phyloP scores from a whole-genome alignment of 108 stramenopile genomes.

The Skeletonema grethae region DNA sequence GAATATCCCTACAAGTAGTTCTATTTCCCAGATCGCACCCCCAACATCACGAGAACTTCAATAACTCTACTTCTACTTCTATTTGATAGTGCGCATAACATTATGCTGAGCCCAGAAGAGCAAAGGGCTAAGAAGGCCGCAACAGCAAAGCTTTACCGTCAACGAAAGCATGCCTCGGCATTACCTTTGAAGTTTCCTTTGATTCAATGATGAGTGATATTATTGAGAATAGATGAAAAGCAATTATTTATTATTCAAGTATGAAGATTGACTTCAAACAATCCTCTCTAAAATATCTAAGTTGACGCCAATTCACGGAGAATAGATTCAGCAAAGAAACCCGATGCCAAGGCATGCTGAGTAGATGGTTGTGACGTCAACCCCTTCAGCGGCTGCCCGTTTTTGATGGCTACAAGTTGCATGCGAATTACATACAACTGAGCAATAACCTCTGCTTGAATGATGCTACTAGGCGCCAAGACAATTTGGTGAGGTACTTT shows the following conservation, averaged over 20 bases:
- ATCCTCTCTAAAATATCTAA: constrained; percentile 20
- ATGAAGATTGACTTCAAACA: not conserved
- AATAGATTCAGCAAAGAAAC: constrained; percentile 16
- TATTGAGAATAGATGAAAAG: too few relatives aligned
- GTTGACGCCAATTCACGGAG: constrained; percentile 27
- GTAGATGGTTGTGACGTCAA: constrained; percentile 14
- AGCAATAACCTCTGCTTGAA: constrained; percentile 18
- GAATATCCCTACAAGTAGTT: too few relatives aligned
- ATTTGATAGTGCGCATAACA: too few relatives aligned
- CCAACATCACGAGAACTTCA: too few relatives aligned
- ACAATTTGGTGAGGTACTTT: constrained; percentile 16
- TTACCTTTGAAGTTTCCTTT: too few relatives aligned
- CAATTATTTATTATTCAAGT: not conserved
- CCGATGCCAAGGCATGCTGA: constrained; percentile 15
- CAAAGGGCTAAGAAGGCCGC: too few relatives aligned
- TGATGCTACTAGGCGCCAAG: constrained; percentile 15
- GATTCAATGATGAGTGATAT: too few relatives aligned
- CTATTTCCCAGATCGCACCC: too few relatives aligned
- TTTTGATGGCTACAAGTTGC: constrained; percentile 31
- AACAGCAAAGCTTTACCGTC: too few relatives aligned
- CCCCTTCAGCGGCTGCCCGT: constrained; percentile 14
- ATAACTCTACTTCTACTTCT: too few relatives aligned
- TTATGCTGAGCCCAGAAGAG: too few relatives aligned
- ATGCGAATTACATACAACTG: constrained; percentile 27
- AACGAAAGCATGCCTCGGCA: too few relatives aligned